A percentile compares a stretch with the other conserved stretches of the same genome.
phyloP scores from a whole-genome alignment of 2,329 filamentous ascomycete genomes.

The Verticillium longisporum region DNA sequence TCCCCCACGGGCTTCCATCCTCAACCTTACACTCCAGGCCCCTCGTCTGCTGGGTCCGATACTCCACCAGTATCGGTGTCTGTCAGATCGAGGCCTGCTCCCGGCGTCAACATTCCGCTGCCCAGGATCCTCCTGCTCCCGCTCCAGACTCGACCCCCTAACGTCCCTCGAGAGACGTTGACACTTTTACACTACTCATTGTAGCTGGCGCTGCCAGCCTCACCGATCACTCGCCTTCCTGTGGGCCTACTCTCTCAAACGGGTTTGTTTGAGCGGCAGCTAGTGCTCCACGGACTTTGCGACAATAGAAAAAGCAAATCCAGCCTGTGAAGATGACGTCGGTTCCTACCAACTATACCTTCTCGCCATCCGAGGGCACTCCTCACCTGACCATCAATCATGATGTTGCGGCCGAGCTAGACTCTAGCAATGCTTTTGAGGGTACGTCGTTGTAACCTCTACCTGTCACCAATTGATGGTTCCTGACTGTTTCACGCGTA shows the following conservation, averaged over 20 bases:
- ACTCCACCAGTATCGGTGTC: slow-evolving; percentile 80
- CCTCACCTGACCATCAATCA: slow-evolving; percentile 95
- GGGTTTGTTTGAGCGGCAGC: slow-evolving; percentile 97
- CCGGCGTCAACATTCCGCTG: slow-evolving; percentile 80
- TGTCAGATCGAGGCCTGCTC: slow-evolving; percentile 55
- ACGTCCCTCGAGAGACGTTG: slow-evolving; percentile 68
- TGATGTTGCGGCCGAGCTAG: slow-evolving; percentile 84
- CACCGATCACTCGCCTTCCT: slow-evolving; percentile 53
- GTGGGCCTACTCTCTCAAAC: slow-evolving; percentile 98
- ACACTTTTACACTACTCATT: slow-evolving; percentile 30
- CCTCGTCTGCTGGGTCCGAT: slow-evolving; percentile 80
- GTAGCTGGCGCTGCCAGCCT: slow-evolving; percentile 88
- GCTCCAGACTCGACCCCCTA: slow-evolving; percentile 83
- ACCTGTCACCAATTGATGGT: neutral
- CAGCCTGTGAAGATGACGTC: slow-evolving; percentile 58
- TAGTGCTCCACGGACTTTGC: slow-evolving; percentile 77
- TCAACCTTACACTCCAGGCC: slow-evolving; percentile 34
- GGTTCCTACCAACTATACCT: slow-evolving; percentile 73
- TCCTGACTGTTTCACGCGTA: slow-evolving; percentile 18
- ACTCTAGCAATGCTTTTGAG: slow-evolving; percentile 95
- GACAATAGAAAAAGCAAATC: slow-evolving; percentile 4
- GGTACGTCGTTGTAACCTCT: slow-evolving; percentile 38
- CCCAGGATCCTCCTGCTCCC: slow-evolving; percentile 75
- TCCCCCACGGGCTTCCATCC: slow-evolving; percentile 6
- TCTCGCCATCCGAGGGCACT: slow-evolving; percentile 75